Percentiles rank a stretch among this genome's conserved stretches.
Conservation (phyloP, 257 asterid species). For the Linderniella brevidens region DNA sequence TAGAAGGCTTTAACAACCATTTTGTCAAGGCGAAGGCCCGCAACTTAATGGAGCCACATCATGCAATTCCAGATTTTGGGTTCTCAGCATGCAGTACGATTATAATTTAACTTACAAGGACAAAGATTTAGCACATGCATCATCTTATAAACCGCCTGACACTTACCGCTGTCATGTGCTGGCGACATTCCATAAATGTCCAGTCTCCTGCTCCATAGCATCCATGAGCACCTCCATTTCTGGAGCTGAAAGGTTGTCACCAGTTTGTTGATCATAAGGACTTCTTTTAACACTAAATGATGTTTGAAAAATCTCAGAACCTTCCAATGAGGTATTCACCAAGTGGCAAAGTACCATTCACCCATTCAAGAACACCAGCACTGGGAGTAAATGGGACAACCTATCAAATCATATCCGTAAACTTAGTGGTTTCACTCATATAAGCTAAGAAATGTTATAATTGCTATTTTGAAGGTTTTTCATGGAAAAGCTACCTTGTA, state of each 20-base stretch:
- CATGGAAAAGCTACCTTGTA: conserved; percentile 47
- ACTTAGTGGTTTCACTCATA: background rate
- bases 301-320: conserved; percentile 19
- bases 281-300: background rate
- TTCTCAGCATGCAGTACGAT: too few species aligned
- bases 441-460: background rate
- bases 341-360: conserved; percentile 89
- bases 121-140: too few species aligned
- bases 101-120: too few species aligned
- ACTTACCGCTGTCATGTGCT: conserved; percentile 63
- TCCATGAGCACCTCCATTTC: conserved; percentile 98
- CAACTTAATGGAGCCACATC: too few species aligned
- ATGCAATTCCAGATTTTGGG: too few species aligned
- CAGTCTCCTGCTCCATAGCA: conserved; percentile 91
- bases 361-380: conserved; percentile 99
- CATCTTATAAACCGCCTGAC: conserved; percentile 11
- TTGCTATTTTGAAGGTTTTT: too few species aligned
- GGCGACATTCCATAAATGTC: conserved; percentile 75
- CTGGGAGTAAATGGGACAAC: conserved; percentile 97
- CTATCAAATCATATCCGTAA: conserved; percentile 26
- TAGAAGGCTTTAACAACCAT: conserved; percentile 3
- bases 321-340: conserved; percentile 92
- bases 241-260: conserved; percentile 31
- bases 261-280: background rate
- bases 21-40: background rate